Conservation (phyloP, 2,329 filamentous ascomycete genomes). For the Penicillium griseofulvum region DNA sequence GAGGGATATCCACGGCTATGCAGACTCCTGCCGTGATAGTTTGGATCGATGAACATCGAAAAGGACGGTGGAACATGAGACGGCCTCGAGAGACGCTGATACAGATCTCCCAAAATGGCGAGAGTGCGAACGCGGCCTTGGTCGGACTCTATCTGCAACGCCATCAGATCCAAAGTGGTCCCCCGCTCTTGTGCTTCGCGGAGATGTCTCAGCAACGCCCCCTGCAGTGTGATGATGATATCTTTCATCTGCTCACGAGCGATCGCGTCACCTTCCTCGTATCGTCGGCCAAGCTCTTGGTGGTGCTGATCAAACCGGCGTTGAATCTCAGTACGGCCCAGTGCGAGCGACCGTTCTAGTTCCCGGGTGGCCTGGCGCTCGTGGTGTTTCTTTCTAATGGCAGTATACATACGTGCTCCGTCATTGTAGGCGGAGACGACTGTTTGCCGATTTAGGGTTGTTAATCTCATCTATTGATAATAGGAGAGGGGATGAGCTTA, state of each 20-base stretch:
- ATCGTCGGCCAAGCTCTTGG: conserved; percentile 34
- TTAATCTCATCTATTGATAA: neutral
- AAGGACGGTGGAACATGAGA: neutral
- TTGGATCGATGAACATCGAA: conserved; percentile 4
- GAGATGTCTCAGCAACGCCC: conserved; percentile 35
- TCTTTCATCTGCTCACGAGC: conserved; percentile 41
- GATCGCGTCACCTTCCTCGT: conserved; percentile 36
- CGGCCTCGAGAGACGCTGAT: conserved; percentile 24
- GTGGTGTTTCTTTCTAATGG: conserved; percentile 27
- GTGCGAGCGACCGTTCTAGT: conserved; percentile 36
- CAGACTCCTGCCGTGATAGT: neutral
- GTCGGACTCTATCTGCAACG: conserved; percentile 37
- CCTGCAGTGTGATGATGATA: conserved; percentile 39
- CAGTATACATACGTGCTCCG: conserved; percentile 28
- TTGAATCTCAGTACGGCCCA: conserved; percentile 36
- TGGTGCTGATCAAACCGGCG: conserved; percentile 37
- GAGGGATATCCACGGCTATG: neutral
- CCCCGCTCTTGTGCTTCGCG: conserved; percentile 32
- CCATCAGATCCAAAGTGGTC: conserved; percentile 29
- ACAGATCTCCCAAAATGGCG: conserved; percentile 35
- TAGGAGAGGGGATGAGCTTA: conserved; percentile 3
- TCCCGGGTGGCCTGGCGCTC: conserved; percentile 23
- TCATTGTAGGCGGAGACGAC: conserved; percentile 35
- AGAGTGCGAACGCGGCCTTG: conserved; percentile 36
- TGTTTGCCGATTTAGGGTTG: conserved; percentile 4